Evolutionary conservation across 495 filamentous ascomycete genomes (phyloP), one percentile per base, ranked within the genome.

Genomic region (Neurospora intermedia): DNA sequence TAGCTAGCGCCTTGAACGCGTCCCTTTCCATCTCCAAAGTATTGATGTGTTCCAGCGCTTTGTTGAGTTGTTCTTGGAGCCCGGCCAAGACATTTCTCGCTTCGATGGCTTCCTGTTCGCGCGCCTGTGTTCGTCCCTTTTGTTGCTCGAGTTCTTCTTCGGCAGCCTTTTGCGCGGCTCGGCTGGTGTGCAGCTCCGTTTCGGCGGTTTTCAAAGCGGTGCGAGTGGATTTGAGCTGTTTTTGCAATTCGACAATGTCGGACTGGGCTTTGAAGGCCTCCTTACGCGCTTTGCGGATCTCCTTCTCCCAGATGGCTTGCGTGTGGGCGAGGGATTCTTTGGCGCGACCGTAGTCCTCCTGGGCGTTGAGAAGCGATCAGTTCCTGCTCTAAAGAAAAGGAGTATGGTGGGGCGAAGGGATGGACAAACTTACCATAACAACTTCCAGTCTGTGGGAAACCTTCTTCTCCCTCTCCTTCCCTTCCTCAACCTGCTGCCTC

Each of bases 211-310:
- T 84, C 45, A 77, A 79, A 13, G 82, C 85, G 20, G 85, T 85
- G 73, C 91, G 89, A 3, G 86, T 81, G 6, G 90, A 81, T 76
- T 95, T 94, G 72, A 95, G 82, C 76, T 97, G 93, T 74, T 96
- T 93, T 78, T 96, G 93, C 15, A 90, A 76, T 77, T 96, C 93
- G 27, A 96, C 90, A 16, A 93, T 78, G 3, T 84, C 82, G 16
- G 92, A 94, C 15, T 93, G 92, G 5, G 91, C 88, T 69, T 93
- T 95, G 83, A 93, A 96, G 0, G 91, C 90, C 76, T 96, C 93
- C 80, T 95, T 96, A 41, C 92, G 85, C n/a, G 91, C 88, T 69
- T 91, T 89, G 66, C 92, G 84, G 43, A 95, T 89, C 78, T 96
- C 93, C 77, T 96, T 96, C 81, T 96, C 93, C 83, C 92, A 95